Base-by-base conservation (phyloP, 208 protist genomes). In the Acanthamoeba sp. region DNA sequence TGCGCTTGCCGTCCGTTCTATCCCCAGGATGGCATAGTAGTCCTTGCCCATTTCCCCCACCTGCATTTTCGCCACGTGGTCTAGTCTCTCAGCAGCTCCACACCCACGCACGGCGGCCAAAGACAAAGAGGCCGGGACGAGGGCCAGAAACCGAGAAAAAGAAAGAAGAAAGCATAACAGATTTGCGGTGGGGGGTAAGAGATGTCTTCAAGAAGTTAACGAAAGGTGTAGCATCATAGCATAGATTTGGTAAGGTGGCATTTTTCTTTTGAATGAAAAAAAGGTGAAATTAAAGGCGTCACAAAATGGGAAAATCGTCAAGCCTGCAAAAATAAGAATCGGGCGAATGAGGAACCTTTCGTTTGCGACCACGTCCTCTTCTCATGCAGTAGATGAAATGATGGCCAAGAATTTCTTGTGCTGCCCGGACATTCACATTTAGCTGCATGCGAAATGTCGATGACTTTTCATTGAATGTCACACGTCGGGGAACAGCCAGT, bases 21-120 rank as follows among this genome's bases (percentile, higher is more conserved):
- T 90, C 18, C 95, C 95, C 24, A 96, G 92, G 22, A 95, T 93
- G 45, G 91, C 45, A 38, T 96, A 96, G 55, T 95, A 96, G 94
- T 96, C 95, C 22, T 92, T 73, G 38, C 55, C 95, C 34, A 69
- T 85, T 29, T 80, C 71, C 18, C 36, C 38, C 29, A 34, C 71
- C 71, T 80, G 71, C n/a, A n/a, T n/a, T n/a, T n/a, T n/a, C n/a
- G n/a, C n/a, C n/a, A n/a, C n/a, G n/a, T n/a, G n/a, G n/a, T n/a
- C n/a, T n/a, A n/a, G n/a, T n/a, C n/a, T n/a, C n/a, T n/a, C n/a
- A n/a, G n/a, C n/a, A n/a, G n/a, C n/a, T n/a, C n/a, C n/a, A 22
- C 52, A 20, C 52, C 0, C 52, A 12, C 18, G 9, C 52, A 59
- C 18, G 12, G 7, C 12, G 66, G 69, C 22, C 10, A 1, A 18